Conservation (phyloP, 169 alveolate genomes). For the Besnoitia besnoiti region DNA sequence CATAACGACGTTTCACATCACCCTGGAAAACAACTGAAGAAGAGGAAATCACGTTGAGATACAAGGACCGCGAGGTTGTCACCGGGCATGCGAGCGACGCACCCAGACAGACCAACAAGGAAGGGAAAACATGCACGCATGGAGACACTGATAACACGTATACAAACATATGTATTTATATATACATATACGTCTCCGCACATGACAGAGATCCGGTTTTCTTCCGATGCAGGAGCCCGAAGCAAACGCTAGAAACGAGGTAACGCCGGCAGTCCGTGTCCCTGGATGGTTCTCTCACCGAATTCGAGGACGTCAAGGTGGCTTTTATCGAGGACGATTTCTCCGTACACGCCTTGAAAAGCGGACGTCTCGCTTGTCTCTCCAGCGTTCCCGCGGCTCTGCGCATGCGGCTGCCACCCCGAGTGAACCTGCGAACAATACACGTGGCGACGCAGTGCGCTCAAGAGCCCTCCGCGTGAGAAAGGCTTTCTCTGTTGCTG, state of each 20-base stretch:
- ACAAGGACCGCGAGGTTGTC: too few species aligned
- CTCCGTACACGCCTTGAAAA: conserved; percentile 11
- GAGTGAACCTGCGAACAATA: conserved; percentile 22
- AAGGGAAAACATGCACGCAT: too few species aligned
- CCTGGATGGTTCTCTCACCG: conserved; percentile 13
- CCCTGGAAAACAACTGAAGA: too few species aligned
- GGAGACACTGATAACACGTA: too few species aligned
- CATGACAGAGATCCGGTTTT: too few species aligned
- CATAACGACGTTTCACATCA: too few species aligned
- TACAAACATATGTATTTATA: background rate
- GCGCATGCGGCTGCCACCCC: conserved; percentile 26
- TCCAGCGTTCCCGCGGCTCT: background rate
- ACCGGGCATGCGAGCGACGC: too few species aligned
- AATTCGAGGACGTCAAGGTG: background rate
- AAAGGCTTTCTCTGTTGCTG: too few species aligned
- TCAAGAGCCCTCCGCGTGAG: too few species aligned
- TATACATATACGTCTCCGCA: background rate
- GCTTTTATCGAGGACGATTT: background rate
- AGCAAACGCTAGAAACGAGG: background rate
- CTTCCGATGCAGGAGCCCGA: background rate
- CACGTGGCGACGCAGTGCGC: too few species aligned
- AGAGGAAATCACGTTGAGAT: background rate
- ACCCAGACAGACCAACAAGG: too few species aligned
- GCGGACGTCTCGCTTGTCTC: background rate
- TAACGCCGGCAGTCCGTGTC: too few species aligned